Conservation (phyloP, 352 stramenopile genomes). For the Pythium guiyangense region DNA sequence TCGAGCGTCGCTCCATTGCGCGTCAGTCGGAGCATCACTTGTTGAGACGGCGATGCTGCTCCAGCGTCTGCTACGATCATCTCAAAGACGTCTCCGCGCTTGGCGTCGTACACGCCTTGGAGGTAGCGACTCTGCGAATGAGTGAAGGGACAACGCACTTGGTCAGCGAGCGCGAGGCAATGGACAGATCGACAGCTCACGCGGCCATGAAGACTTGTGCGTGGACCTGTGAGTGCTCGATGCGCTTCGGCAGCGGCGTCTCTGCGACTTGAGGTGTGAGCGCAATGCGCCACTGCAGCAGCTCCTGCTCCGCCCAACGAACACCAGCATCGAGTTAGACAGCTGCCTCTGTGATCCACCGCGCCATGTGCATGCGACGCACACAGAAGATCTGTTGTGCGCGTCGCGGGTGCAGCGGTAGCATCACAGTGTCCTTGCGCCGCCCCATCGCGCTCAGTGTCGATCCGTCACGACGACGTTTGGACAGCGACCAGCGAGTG, state of each 20-base stretch:
- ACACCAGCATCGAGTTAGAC: neutral
- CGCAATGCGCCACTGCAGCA: conserved; percentile 16
- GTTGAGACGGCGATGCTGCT: neutral
- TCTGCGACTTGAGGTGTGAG: conserved; percentile 17
- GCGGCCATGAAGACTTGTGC: too few species aligned
- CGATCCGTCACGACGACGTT: neutral
- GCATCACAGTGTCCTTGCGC: neutral
- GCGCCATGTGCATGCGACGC: neutral
- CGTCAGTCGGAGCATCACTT: conserved; percentile 3
- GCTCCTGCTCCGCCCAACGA: conserved; percentile 9
- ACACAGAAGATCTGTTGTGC: conserved; percentile 35
- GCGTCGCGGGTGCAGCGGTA: conserved; percentile 28
- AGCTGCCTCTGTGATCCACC: too few species aligned
- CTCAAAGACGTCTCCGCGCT: conserved; percentile 21
- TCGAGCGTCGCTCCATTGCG: conserved; percentile 4
- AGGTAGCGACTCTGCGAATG: conserved; percentile 13
- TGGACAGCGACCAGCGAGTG: too few species aligned
- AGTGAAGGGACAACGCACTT: neutral
- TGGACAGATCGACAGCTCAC: neutral
- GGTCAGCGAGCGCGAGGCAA: neutral
- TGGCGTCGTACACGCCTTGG: conserved; percentile 22
- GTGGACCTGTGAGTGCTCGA: conserved; percentile 23
- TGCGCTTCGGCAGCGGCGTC: conserved; percentile 20
- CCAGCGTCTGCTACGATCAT: neutral
- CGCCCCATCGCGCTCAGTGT: neutral